Percentiles rank a stretch among this genome's conserved stretches.
These are phyloP conservation scores for Phytophthora constricta DNA, from an alignment of 352 stramenopile species.

Conservation along the genomic window DNA sequence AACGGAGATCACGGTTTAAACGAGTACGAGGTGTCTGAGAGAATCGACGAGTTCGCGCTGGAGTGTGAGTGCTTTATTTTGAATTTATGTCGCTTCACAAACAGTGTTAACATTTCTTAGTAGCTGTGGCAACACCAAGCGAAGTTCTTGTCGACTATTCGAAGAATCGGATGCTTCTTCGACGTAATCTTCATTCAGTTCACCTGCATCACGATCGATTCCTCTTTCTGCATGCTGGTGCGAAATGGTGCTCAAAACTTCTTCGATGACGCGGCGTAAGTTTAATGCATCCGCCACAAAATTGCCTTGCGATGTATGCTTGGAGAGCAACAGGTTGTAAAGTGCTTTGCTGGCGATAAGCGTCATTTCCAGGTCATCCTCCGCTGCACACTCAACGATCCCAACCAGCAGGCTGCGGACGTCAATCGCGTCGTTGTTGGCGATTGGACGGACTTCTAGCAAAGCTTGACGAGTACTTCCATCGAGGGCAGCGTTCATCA, in stretches of 20 bases:
- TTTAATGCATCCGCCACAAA: conserved; percentile 13
- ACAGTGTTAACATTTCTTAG: conserved; percentile 34
- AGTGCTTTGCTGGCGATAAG: conserved; percentile 84
- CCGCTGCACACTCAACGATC: conserved; percentile 61
- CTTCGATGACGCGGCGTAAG: conserved; percentile 39
- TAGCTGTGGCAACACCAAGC: conserved; percentile 55
- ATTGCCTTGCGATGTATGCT: conserved; percentile 1
- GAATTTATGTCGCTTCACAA: conserved; percentile 22
- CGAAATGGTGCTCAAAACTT: conserved; percentile 35
- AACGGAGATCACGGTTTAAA: conserved; percentile 29
- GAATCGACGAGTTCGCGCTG: no score
- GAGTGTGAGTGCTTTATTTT: conserved; percentile 25
- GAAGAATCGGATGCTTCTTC: conserved; percentile 7
- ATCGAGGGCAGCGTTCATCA: conserved; percentile 88
- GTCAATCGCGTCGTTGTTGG: conserved; percentile 36
- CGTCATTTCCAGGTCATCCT: conserved; percentile 75
- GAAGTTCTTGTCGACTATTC: conserved; percentile 41
- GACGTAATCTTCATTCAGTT: conserved; percentile 17
- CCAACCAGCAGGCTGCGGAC: conserved; percentile 50
- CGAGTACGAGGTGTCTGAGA: background rate
- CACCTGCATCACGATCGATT: background rate
- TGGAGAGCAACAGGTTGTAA: conserved; percentile 78
- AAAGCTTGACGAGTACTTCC: conserved; percentile 38
- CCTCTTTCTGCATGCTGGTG: background rate
- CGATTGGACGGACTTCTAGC: conserved; percentile 35